Percentiles rank a stretch among this genome's conserved stretches.
These are phyloP conservation scores for Hanseniaspora guilliermondii DNA, from an alignment of 805 yeast genomes.

Conservation along the genomic window DNA sequence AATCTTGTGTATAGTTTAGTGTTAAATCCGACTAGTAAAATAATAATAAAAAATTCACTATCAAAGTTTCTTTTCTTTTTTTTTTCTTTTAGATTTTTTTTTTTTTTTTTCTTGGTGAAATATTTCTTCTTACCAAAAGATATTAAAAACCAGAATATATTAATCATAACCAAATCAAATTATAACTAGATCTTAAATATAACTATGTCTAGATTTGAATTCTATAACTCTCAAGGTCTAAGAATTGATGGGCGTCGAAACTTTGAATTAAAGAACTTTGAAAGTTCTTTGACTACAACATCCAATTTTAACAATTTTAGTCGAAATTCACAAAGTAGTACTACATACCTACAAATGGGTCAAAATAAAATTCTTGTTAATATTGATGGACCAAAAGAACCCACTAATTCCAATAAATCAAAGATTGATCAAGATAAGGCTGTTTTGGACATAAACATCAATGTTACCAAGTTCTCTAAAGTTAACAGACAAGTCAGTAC, in stretches of 20 bases:
- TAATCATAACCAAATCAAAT: too few relatives aligned
- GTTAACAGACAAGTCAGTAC: constrained; percentile 50
- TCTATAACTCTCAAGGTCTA: constrained; percentile 91
- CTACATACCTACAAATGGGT: constrained; percentile 85
- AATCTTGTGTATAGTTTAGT: too few relatives aligned
- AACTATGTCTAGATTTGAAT: constrained; percentile 54
- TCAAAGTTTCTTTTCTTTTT: not conserved
- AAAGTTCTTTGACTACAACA: constrained; percentile 41
- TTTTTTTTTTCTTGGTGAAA: too few relatives aligned
- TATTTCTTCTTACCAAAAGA: not conserved
- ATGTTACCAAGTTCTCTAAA: constrained; percentile 71
- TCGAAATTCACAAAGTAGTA: constrained; percentile 89
- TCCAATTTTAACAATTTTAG: constrained; percentile 27
- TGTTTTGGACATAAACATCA: constrained; percentile 48
- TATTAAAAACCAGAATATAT: too few relatives aligned
- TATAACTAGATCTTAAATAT: too few relatives aligned
- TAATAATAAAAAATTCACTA: not conserved
- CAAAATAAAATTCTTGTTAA: constrained; percentile 76
- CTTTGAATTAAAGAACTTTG: constrained; percentile 79
- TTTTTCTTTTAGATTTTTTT: not conserved
- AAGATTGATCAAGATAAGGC: constrained; percentile 42
- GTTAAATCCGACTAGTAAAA: too few relatives aligned
- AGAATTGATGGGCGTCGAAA: constrained; percentile 89
- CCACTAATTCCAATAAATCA: constrained; percentile 36
- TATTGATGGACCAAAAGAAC: constrained; percentile 86